phyloP scores from a whole-genome alignment of 2,329 filamentous ascomycete genomes.

The Botrytis paeoniae region DNA sequence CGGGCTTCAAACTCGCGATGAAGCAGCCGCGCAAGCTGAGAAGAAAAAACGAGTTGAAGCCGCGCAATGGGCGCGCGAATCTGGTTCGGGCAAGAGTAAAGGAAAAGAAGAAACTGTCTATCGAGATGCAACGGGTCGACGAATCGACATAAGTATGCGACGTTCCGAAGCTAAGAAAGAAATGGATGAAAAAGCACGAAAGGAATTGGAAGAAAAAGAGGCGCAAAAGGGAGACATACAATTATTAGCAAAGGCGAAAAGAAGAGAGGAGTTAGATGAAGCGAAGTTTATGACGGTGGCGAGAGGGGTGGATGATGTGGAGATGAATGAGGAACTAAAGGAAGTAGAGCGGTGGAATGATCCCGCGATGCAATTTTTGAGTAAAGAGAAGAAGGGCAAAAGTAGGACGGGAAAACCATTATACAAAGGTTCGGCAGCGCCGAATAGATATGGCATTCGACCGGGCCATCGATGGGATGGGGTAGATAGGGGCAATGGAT shows the following conservation, averaged over 20 bases:
- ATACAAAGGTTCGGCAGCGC: slow-evolving; percentile 76
- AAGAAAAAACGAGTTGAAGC: slow-evolving; percentile 64
- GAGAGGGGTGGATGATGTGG: slow-evolving; percentile 76
- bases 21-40: slow-evolving; percentile 68
- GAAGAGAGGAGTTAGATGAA: slow-evolving; percentile 69
- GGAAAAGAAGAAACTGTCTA: slow-evolving; percentile 80
- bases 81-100: slow-evolving; percentile 40
- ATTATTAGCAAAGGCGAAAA: slow-evolving; percentile 59
- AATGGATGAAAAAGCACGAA: slow-evolving; percentile 65
- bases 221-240: slow-evolving; percentile 85
- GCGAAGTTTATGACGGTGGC: slow-evolving; percentile 81
- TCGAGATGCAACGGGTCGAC: slow-evolving; percentile 88
- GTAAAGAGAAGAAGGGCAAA: slow-evolving; percentile 38
- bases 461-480: slow-evolving; percentile 97
- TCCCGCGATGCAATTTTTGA: slow-evolving; percentile 80
- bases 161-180: slow-evolving; percentile 81
- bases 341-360: slow-evolving; percentile 84
- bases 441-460: slow-evolving; percentile 90
- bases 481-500: slow-evolving; percentile 89
- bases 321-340: slow-evolving; percentile 81
- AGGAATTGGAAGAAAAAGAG: slow-evolving; percentile 64
- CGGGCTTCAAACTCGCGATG: slow-evolving; percentile 78
- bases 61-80: slow-evolving; percentile 47
- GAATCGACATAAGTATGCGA: slow-evolving; percentile 90
- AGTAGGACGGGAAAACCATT: slow-evolving; percentile 40